Evolutionary conservation across 2,329 filamentous ascomycete species (phyloP), one percentile per base, ranked within the genome.

Genomic region (Claviceps fusiformis): DNA sequence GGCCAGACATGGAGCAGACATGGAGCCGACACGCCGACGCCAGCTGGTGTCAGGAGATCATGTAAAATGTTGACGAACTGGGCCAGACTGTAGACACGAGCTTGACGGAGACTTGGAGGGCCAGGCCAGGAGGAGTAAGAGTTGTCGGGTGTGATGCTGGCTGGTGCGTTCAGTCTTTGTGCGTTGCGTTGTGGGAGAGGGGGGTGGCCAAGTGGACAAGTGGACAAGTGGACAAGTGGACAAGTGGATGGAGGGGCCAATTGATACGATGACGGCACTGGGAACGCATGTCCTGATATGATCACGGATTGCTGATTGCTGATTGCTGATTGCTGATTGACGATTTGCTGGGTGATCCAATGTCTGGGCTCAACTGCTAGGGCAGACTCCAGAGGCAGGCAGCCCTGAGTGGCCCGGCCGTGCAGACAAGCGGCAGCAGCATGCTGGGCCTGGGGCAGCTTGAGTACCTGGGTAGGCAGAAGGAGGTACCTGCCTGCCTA

Each of bases 21-120:
- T 56, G 39, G 53, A 53, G 24, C 24, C 24, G 24, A 24, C 24
- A 24, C 24, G 50, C 45, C 5, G 47, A 56, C 51, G 47, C 51
- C 51, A 56, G 39, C 10, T 24, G 31, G 47, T 37, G 55, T 51
- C 55, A 51, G 55, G 51, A 54, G 52, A 54, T 56, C 31, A 51
- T 11, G 51, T 17, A 6, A 29, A 24, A 49, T 19, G 27, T 41
- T 31, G 52, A 47, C 45, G 43, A 37, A 41, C 41, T 41, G 37
- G 54, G 46, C 51, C 52, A 47, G 55, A 41, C 47, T 47, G 51
- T 47, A 56, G 31, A 44, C 51, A 50, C 31, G 47, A 50, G 41
- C 50, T 39, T 46, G 39, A 52, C 33, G 33, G 50, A 46, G 49
- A 33, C 45, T 17, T 27, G 11, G 44, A 39, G 39, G 13, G 15